A percentile compares a stretch with the other conserved stretches of the same genome.
Conservation (phyloP, 2,329 filamentous ascomycete genomes). For the Sporothrix brasiliensis region DNA sequence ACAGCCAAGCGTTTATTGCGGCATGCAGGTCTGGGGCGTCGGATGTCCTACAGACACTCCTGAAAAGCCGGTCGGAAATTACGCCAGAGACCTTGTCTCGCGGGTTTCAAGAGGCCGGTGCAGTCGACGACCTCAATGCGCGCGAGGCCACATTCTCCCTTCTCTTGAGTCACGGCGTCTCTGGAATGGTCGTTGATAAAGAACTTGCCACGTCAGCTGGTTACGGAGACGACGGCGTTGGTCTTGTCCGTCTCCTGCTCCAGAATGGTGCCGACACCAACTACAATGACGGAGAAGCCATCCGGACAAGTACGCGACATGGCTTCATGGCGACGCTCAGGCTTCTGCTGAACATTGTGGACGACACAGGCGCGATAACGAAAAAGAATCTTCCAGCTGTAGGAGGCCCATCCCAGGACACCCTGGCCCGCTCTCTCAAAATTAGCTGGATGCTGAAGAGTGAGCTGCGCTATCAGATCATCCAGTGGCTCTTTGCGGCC, state of each 20-base stretch:
- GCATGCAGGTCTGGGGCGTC: constrained; percentile 56
- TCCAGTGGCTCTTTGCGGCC: constrained; percentile 56
- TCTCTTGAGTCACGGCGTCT: constrained; percentile 54
- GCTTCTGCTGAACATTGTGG: constrained; percentile 52
- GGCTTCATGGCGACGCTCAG: constrained; percentile 55
- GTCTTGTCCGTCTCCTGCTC: constrained; percentile 56
- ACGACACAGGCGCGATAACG: neutral
- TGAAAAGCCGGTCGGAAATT: constrained; percentile 45
- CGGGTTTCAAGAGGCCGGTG: constrained; percentile 59
- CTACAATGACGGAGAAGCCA: constrained; percentile 57
- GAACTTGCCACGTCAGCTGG: constrained; percentile 58
- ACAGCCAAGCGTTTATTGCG: constrained; percentile 58
- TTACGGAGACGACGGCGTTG: constrained; percentile 54
- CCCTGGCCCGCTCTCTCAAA: constrained; percentile 56
- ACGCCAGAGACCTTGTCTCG: constrained; percentile 51
- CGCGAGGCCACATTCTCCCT: constrained; percentile 55
- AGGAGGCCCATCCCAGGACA: constrained; percentile 51
- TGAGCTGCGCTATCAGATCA: constrained; percentile 53
- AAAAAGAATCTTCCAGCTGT: constrained; percentile 42
- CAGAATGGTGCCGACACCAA: constrained; percentile 58
- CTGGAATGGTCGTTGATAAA: constrained; percentile 55
- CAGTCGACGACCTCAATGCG: constrained; percentile 54
- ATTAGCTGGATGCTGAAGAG: constrained; percentile 56
- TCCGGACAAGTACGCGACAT: constrained; percentile 58
- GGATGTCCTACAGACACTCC: constrained; percentile 55